Conservation (phyloP, 129 eudicot species). For the Silybum marianum region DNA sequence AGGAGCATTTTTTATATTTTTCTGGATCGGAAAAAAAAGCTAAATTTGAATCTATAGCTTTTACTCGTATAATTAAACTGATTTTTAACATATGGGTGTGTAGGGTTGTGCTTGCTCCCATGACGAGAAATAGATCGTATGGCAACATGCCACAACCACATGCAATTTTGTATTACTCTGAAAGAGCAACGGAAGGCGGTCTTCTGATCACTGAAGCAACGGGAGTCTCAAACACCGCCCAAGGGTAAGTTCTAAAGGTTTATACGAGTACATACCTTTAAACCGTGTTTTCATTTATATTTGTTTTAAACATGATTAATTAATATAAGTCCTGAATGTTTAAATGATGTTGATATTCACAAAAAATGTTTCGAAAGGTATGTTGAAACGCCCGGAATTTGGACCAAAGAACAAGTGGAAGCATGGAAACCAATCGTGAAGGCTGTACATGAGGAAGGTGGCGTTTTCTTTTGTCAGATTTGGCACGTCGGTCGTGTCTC, state of each 20-base stretch:
- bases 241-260: conserved; percentile 36
- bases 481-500: conserved; percentile 62
- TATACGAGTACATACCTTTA: background rate
- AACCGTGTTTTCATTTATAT: background rate
- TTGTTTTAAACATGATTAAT: background rate
- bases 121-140: conserved; percentile 54
- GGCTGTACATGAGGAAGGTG: conserved; percentile 58
- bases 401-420: conserved; percentile 62
- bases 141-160: conserved; percentile 59
- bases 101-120: conserved; percentile 67
- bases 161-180: conserved; percentile 55
- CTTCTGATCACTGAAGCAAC: conserved; percentile 61
- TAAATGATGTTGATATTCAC: background rate
- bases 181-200: conserved; percentile 64
- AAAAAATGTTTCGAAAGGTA: conserved; percentile 32
- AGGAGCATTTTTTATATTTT: background rate
- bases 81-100: background rate
- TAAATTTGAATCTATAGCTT: background rate
- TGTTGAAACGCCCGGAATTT: conserved; percentile 51
- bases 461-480: conserved; percentile 51
- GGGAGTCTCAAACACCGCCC: conserved; percentile 51
- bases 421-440: conserved; percentile 68
- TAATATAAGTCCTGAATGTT: background rate
- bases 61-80: background rate
- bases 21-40: background rate